These are phyloP conservation scores for Tuber calosporum DNA, from an alignment of 495 filamentous ascomycete genomes.

Conservation along the genomic window DNA sequence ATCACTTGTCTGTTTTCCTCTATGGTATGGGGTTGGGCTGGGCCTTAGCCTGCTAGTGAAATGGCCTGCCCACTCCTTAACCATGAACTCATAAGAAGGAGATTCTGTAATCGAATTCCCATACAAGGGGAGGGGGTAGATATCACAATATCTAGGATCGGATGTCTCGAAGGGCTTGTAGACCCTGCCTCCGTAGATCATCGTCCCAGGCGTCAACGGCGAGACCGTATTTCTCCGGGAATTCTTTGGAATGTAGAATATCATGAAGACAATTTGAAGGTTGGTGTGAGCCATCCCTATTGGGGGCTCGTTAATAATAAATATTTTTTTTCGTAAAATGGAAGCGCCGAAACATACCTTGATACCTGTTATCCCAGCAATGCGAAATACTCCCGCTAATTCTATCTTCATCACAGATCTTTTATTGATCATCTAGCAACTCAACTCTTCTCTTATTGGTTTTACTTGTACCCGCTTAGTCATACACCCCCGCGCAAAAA, in stretches of 20 bases:
- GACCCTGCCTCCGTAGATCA: no score
- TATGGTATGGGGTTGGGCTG: conserved; percentile 44
- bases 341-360: background rate
- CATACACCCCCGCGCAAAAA: conserved; percentile 48
- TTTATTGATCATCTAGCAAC: conserved; percentile 52
- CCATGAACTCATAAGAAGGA: conserved; percentile 51
- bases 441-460: conserved; percentile 52
- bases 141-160: conserved; percentile 33
- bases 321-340: background rate
- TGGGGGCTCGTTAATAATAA: conserved; percentile 5
- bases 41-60: conserved; percentile 50
- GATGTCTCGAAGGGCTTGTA: conserved; percentile 40
- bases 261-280: conserved; percentile 49
- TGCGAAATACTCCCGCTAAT: conserved; percentile 60
- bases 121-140: conserved; percentile 52
- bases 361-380: conserved; percentile 62
- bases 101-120: conserved; percentile 54
- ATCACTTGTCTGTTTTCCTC: background rate
- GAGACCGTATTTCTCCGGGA: conserved; percentile 50
- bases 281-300: conserved; percentile 52
- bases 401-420: conserved; percentile 52
- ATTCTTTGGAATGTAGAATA: conserved; percentile 47
- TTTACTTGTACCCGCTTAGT: conserved; percentile 42
- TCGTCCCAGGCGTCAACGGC: conserved; percentile 55
- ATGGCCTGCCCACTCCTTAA: conserved; percentile 54